A percentile compares a stretch with the other conserved stretches of the same genome.
Conservation (phyloP, 805 yeast genomes). For the Yamadazyma paraphyllophila region DNA sequence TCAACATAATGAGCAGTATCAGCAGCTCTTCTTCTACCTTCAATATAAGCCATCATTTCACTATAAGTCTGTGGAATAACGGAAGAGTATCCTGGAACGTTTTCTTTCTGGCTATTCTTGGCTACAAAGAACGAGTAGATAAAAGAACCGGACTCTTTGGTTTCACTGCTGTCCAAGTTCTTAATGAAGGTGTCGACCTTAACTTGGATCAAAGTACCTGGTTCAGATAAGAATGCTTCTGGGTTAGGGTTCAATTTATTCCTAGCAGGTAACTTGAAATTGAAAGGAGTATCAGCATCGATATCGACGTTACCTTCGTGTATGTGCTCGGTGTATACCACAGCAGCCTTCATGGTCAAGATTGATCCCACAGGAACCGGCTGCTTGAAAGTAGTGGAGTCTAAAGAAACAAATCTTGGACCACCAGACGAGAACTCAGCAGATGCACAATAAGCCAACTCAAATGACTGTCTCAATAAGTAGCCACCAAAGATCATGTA, state of each 20-base stretch:
- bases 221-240: slow-evolving; percentile 60
- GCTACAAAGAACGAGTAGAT: slow-evolving; percentile 88
- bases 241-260: slow-evolving; percentile 50
- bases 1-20: slow-evolving; percentile 71
- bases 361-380: slow-evolving; percentile 97
- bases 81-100: slow-evolving; percentile 60
- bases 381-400: slow-evolving; percentile 85
- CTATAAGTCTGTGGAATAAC: slow-evolving; percentile 85
- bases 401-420: slow-evolving; percentile 87
- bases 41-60: slow-evolving; percentile 89
- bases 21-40: slow-evolving; percentile 85
- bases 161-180: slow-evolving; percentile 56
- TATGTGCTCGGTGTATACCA: slow-evolving; percentile 83
- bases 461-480: slow-evolving; percentile 86
- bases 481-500: slow-evolving; percentile 96
- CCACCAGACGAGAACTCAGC: slow-evolving; percentile 83
- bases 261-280: slow-evolving; percentile 58
- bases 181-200: slow-evolving; percentile 82
- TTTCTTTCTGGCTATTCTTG: slow-evolving; percentile 42
- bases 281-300: slow-evolving; percentile 37
- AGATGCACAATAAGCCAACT: slow-evolving; percentile 88
- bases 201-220: slow-evolving; percentile 90
- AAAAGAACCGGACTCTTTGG: slow-evolving; percentile 79
- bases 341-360: slow-evolving; percentile 74
- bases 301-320: slow-evolving; percentile 17